Evolutionary conservation across 257 asterid genomes (phyloP).

Genomic region (Capsicum chinense): DNA sequence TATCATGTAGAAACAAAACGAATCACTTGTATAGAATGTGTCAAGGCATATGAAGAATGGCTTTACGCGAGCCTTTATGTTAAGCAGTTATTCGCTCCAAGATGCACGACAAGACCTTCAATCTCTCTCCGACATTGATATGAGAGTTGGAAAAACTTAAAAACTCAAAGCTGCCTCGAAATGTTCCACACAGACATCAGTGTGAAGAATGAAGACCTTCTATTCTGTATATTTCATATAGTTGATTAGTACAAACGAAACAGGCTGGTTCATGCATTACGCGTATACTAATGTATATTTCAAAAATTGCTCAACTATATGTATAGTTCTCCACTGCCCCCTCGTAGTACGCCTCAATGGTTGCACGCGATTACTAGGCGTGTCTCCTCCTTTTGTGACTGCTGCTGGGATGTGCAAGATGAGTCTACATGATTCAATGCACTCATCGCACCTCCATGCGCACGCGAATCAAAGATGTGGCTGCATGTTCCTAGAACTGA

Average conservation of each 20-base stretch:
- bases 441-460: not conserved
- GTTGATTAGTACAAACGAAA: not conserved
- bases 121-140: not conserved
- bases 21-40: not conserved
- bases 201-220: not conserved
- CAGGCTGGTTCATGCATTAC: not conserved
- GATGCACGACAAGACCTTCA: not conserved
- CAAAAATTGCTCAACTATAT: not conserved
- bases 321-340: not conserved
- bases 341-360: not conserved
- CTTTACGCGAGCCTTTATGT: not conserved
- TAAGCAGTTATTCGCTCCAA: not conserved
- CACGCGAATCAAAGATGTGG: not conserved
- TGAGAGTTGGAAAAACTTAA: not conserved
- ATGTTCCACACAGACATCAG: not conserved
- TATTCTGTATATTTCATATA: not conserved
- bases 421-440: conserved; percentile 10
- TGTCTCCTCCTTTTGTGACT: not conserved
- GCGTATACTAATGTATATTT: not conserved
- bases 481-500: conserved; percentile 17
- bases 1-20: not conserved
- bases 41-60: not conserved
- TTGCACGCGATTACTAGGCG: not conserved
- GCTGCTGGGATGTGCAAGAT: not conserved
- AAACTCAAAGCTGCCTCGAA: not conserved